Base-by-base conservation (phyloP, 2,329 filamentous ascomycete genomes). In the Stachybotrys elegans region DNA sequence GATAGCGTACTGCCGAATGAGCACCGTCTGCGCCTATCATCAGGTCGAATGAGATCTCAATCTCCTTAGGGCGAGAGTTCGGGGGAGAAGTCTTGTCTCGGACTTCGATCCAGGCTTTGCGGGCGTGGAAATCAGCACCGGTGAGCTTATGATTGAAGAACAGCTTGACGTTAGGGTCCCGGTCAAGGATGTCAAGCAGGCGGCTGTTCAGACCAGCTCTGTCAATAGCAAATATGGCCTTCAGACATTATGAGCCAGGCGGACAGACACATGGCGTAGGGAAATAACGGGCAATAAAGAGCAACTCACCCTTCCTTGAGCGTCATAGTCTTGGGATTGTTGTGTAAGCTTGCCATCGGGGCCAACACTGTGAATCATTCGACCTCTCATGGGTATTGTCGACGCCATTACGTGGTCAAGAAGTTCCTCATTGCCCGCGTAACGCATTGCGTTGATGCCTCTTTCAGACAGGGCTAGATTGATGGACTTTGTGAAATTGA, bases 401-500 rank as follows among this genome's bases (percentile, higher is more conserved):
- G 84, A 80, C 1, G 71, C 71, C 56, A 95, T 75, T 23, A 97
- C 81, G 54, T 82, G 75, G 12, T 91, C 76, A 23, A 95, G 71
- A 27, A 97, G 76, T 4, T 73, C 76, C 4, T 79, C 68, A 23
- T 83, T 77, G 21, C 81, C 79, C 2, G 87, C 81, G 54, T 86
- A 73, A 42, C 79, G 78, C 67, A 98, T 84, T 19, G 92, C 88
- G 63, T 93, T 87, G 62, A 97, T 91, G 23, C 93, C 93, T 46
- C 93, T 83, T 62, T 97, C 91, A 0, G 93, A 97, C 1, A 98
- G 74, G 19, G 93, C 92, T 44, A 98, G 71, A 60, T 98, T 98
- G 72, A 98, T 98, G n/a, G 93, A 97, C 64, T 90, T 95, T 48
- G 91, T 95, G 61, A 96, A 96, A 66, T 96, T 96, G 48, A 97